A percentile compares a stretch with the other conserved stretches of the same genome.
Conservation (phyloP, 306 rosid species). For the Citrullus amarus region DNA sequence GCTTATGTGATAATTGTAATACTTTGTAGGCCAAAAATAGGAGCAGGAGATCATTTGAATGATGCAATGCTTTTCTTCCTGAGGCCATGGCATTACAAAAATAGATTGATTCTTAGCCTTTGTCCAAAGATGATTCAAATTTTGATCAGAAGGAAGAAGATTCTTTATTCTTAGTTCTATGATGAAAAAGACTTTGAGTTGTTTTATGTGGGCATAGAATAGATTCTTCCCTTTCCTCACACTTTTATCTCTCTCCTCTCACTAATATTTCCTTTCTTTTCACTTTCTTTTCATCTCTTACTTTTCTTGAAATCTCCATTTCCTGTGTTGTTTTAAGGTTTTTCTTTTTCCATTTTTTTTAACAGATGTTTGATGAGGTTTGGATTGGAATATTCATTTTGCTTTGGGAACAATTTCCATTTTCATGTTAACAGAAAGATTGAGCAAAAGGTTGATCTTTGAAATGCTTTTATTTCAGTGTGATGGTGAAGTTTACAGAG, state of each 20-base stretch:
- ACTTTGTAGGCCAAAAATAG: background rate
- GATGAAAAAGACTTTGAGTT: background rate
- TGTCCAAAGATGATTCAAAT: slow-evolving; percentile 25
- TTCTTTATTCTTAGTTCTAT: slow-evolving; percentile 7
- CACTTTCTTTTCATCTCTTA: background rate
- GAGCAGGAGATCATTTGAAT: slow-evolving; percentile 4
- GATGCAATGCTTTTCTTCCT: slow-evolving; percentile 48
- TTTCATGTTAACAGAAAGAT: background rate
- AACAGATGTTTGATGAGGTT: background rate
- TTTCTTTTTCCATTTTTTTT: background rate
- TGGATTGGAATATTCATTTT: slow-evolving; percentile 3
- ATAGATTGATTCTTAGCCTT: slow-evolving; percentile 47
- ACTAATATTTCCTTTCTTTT: slow-evolving; percentile 21
- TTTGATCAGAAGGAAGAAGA: slow-evolving; percentile 4
- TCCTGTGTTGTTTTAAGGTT: background rate
- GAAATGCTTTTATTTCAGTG: background rate
- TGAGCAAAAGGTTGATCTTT: background rate
- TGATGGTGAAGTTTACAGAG: background rate
- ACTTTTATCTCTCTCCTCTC: slow-evolving; percentile 31
- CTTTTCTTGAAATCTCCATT: background rate
- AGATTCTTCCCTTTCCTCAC: slow-evolving; percentile 53
- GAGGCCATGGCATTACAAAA: slow-evolving; percentile 20
- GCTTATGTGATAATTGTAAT: background rate
- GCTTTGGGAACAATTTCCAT: background rate
- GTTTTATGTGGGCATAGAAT: slow-evolving; percentile 34